Conservation (phyloP, 306 rosid species). For the Ormosia semicastrata region DNA sequence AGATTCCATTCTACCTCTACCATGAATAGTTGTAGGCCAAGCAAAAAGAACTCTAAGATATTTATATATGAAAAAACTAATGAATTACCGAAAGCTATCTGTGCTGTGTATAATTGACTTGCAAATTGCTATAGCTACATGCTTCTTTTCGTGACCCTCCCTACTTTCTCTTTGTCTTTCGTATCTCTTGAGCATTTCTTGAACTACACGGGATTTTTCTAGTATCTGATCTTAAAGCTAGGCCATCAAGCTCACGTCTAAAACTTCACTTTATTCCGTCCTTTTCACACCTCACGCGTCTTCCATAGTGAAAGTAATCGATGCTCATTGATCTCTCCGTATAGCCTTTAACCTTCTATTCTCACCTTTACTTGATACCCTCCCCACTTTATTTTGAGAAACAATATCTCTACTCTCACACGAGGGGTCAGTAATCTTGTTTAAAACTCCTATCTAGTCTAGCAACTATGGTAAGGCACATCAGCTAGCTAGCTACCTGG, state of each 20-base stretch:
- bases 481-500: neutral
- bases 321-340: slow-evolving; percentile 17
- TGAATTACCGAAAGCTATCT: slow-evolving; percentile 36
- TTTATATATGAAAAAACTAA: slow-evolving; percentile 11
- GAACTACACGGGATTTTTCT: slow-evolving; percentile 61
- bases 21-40: slow-evolving; percentile 19
- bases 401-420: slow-evolving; percentile 43
- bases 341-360: slow-evolving; percentile 32
- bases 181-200: slow-evolving; percentile 41
- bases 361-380: slow-evolving; percentile 49
- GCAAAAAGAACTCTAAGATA: slow-evolving; percentile 21
- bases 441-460: slow-evolving; percentile 18
- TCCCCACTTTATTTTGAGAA: slow-evolving; percentile 33
- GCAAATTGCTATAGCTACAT: slow-evolving; percentile 39
- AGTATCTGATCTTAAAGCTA: slow-evolving; percentile 38
- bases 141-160: slow-evolving; percentile 31
- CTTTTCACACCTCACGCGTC: slow-evolving; percentile 65
- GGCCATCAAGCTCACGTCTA: slow-evolving; percentile 29
- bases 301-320: slow-evolving; percentile 38
- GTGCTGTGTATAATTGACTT: slow-evolving; percentile 4
- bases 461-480: slow-evolving; percentile 5
- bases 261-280: slow-evolving; percentile 65
- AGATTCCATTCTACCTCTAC: slow-evolving; percentile 21
- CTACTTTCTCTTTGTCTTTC: neutral
- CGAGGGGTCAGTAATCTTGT: slow-evolving; percentile 52